Base-by-base conservation (phyloP, 768 basidiomycete species). In the Thelephora aurantiotincta region DNA sequence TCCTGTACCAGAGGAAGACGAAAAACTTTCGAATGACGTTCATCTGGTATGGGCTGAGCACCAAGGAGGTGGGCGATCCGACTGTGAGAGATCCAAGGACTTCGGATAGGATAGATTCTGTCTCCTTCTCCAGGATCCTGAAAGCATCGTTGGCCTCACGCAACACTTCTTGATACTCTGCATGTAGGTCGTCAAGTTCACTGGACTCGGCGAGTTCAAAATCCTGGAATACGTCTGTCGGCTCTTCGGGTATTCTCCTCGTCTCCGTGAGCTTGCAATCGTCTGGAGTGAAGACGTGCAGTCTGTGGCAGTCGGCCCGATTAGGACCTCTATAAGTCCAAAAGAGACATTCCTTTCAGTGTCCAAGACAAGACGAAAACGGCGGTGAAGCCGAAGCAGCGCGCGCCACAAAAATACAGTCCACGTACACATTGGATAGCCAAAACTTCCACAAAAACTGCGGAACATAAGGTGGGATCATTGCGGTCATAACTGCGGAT, bases 1-100 rank as follows among this genome's bases (percentile, higher is more conserved):
- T 79, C 12, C 77, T 64, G 51, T 75, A 79, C n/a, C 76, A 69
- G 0, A 79, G 60, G 51, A 79, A 77, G 11, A 70, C 61, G 38
- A 78, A 66, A 55, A 71, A 78, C 50, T 68, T 70, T 9, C 71
- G 65, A 1, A 79, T 51, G n/a, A 56, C 57, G 35, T 70, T 66
- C 12, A 68, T 50, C 4, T 57, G 56, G 13, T 51, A 52, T 7
- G 58, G 58, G 42, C 63, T 57, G 33, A 68, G 26, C 68, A 51
- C 2, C 61, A 55, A n/a, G 49, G 18, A 11, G n/a, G 11, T 43
- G 22, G 16, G 35, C 2, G 26, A 37, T 18, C 18, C 23, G 18
- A 7, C 26, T 23, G 43, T 12, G n/a, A 49, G 30, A 1, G 41
- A 14, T 20, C 35, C 35, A n/a, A 49, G 44, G n/a, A 75, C 51